Conservation (phyloP, 352 stramenopile species). For the Phytophthora kernoviae region DNA sequence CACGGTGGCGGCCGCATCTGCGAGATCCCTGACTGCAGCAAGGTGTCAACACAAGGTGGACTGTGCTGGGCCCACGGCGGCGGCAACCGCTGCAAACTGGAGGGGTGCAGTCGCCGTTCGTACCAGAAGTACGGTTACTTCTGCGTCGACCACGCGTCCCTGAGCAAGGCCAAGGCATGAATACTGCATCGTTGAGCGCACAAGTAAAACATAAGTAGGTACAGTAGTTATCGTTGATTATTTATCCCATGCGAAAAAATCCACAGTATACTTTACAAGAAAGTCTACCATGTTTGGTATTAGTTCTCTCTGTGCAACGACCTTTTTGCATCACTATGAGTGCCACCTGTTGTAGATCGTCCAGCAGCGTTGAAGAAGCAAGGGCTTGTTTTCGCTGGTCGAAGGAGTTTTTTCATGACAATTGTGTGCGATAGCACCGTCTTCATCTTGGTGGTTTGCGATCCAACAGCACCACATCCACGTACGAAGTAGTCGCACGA, state of each 20-base stretch:
- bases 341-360: no score
- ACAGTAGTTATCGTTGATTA: not conserved
- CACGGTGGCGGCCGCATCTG: constrained; percentile 68
- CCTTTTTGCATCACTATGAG: no score
- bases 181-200: not conserved
- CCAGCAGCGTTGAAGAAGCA: no score
- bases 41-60: constrained; percentile 64
- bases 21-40: constrained; percentile 55
- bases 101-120: constrained; percentile 61
- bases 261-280: no score
- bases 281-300: no score
- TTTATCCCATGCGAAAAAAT: not conserved
- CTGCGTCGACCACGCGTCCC: constrained; percentile 53
- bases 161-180: constrained; percentile 18
- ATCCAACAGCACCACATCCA: no score
- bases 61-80: constrained; percentile 75
- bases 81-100: constrained; percentile 61
- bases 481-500: no score
- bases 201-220: not conserved
- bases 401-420: no score
- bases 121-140: constrained; percentile 78
- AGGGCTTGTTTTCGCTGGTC: no score
- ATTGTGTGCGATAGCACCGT: no score
- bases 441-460: no score
- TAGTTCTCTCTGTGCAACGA: no score